These are phyloP conservation scores for Paecilomyces sp. DNA, from an alignment of 2,329 filamentous ascomycete genomes.

Conservation along the genomic window DNA sequence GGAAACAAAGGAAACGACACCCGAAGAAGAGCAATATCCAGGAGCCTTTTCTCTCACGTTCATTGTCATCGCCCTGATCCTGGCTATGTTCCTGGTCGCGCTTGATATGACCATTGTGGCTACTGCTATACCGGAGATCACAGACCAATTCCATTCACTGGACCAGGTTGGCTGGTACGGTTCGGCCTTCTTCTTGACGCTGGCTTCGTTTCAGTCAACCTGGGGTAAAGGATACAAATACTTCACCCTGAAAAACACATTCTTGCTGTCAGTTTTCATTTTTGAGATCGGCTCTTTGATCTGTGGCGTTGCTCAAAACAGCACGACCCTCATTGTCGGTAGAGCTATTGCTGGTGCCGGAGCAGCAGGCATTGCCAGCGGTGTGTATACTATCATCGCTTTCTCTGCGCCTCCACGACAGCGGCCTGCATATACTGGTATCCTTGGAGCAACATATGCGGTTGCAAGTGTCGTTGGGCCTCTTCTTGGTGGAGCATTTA, in stretches of 20 bases:
- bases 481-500: conserved; percentile 40
- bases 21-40: conserved; percentile 4
- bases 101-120: conserved; percentile 21
- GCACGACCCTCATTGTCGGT: conserved; percentile 30
- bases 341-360: conserved; percentile 30
- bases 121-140: conserved; percentile 22
- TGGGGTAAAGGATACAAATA: conserved; percentile 26
- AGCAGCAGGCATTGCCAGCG: conserved; percentile 23
- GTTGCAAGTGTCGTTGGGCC: conserved; percentile 44
- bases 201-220: conserved; percentile 24
- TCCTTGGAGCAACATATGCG: conserved; percentile 45
- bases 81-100: conserved; percentile 10
- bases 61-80: conserved; percentile 6
- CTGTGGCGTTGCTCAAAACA: conserved; percentile 30
- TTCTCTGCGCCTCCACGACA: conserved; percentile 7
- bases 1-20: neutral
- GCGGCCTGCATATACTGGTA: conserved; percentile 25
- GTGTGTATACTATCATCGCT: conserved; percentile 19
- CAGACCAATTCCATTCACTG: conserved; percentile 18
- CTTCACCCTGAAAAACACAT: conserved; percentile 24
- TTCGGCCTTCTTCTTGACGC: conserved; percentile 28
- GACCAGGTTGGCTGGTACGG: conserved; percentile 31
- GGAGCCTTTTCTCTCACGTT: conserved; percentile 4
- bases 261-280: conserved; percentile 28
- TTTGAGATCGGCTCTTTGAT: conserved; percentile 36